phyloP scores from a whole-genome alignment of 2,329 filamentous ascomycete species.

The Nannizziopsis barbatae region DNA sequence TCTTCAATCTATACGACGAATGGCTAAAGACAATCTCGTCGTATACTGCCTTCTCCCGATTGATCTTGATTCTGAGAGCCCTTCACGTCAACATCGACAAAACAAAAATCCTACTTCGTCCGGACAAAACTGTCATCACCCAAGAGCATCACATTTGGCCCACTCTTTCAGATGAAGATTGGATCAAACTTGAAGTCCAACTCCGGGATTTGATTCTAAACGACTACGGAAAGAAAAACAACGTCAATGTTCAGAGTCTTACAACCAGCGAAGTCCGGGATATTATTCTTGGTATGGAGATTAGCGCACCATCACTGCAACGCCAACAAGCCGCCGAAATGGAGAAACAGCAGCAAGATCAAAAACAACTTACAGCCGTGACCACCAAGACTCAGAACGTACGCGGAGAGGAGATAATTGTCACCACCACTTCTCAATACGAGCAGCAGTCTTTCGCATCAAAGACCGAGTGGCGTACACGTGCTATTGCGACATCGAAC shows the following conservation, averaged over 20 bases:
- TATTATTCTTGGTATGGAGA: conserved; percentile 99
- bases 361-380: conserved; percentile 89
- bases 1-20: conserved; percentile 98
- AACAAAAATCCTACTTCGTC: conserved; percentile 86
- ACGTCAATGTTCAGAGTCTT: conserved; percentile 93
- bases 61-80: conserved; percentile 85
- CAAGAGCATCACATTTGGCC: conserved; percentile 99
- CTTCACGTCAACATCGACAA: conserved; percentile 97
- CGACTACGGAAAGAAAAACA: conserved; percentile 99
- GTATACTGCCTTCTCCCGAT: conserved; percentile 93
- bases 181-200: conserved; percentile 99
- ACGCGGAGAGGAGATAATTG: conserved; percentile 93
- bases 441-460: conserved; percentile 96
- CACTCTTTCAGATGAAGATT: conserved; percentile 83
- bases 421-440: conserved; percentile 94
- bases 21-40: conserved; percentile 98
- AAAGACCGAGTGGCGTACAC: conserved; percentile 96
- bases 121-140: conserved; percentile 96
- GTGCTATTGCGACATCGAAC: conserved; percentile 93
- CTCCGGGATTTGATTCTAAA: conserved; percentile 91
- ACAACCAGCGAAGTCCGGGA: conserved; percentile 95
- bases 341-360: conserved; percentile 96
- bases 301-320: conserved; percentile 94
- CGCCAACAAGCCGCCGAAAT: conserved; percentile 97
- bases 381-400: conserved; percentile 98